Conservation (phyloP, 1,284 basidiomycete species). For the Athelia psychrophila region DNA sequence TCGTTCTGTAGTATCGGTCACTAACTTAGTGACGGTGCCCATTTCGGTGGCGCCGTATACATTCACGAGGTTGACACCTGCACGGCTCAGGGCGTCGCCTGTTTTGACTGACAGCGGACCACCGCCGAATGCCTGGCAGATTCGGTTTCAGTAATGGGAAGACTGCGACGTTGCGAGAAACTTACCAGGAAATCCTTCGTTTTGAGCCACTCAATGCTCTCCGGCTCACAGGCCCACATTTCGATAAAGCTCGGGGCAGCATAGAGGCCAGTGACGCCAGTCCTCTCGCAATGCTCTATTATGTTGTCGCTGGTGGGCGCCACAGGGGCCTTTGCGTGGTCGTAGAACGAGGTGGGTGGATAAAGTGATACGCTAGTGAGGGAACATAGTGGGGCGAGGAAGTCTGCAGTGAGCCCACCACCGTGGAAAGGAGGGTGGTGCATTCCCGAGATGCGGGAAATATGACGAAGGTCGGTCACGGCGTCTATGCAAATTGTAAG, state of each 20-base stretch:
- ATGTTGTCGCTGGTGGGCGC: conserved; percentile 17
- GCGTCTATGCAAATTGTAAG: conserved; percentile 16
- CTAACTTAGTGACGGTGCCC: conserved; percentile 1
- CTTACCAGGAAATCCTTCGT: conserved; percentile 16
- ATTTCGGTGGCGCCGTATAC: conserved; percentile 21
- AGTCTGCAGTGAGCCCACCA: conserved; percentile 12
- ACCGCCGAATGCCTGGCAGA: conserved; percentile 14
- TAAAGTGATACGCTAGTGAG: conserved; percentile 14
- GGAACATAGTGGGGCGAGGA: conserved; percentile 11
- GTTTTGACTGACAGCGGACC: conserved; percentile 15
- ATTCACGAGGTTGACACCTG: conserved; percentile 15
- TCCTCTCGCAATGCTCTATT: conserved; percentile 11
- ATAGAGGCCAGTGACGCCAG: conserved; percentile 7
- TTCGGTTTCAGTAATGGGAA: background rate
- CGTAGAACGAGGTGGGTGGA: conserved; percentile 13
- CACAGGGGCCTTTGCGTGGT: conserved; percentile 9
- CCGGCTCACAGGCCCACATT: conserved; percentile 10
- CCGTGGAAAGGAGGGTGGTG: conserved; percentile 18
- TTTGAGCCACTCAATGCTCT: conserved; percentile 8
- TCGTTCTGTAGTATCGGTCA: conserved; percentile 2
- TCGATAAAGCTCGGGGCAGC: conserved; percentile 19
- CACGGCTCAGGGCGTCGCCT: conserved; percentile 16
- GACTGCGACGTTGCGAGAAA: background rate
- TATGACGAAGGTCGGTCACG: conserved; percentile 19
- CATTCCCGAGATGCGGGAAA: conserved; percentile 3